Evolutionary conservation across 1,139 yeast species (phyloP).

Genomic region (Spencermartinsiella ligniputridi): DNA sequence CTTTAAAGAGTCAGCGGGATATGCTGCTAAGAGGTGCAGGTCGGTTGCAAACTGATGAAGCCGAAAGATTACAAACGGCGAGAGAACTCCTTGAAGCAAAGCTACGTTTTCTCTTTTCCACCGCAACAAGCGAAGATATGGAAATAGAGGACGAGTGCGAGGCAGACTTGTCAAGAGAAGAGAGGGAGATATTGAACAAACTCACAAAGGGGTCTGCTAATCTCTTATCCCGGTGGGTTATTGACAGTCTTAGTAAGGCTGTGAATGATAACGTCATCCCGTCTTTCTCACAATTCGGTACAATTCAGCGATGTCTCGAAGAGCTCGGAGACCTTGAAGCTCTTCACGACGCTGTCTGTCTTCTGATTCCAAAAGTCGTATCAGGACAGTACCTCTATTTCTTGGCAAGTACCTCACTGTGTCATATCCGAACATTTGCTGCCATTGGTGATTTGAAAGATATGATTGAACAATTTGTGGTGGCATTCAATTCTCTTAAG

Average conservation of each 20-base stretch:
- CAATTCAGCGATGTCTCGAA: constrained; percentile 20
- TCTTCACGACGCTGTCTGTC: constrained; percentile 21
- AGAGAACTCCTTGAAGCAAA: background rate
- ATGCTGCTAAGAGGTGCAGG: constrained; percentile 20
- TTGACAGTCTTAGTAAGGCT: constrained; percentile 13
- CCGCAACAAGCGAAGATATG: background rate
- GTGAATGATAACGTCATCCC: constrained; percentile 9
- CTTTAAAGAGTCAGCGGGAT: constrained; percentile 22
- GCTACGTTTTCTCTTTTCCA: background rate
- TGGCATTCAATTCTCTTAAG: constrained; percentile 22
- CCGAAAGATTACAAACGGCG: constrained; percentile 1
- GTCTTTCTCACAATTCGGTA: constrained; percentile 21
- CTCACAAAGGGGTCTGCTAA: constrained; percentile 18
- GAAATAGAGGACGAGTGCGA: constrained; percentile 6
- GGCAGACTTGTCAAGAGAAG: constrained; percentile 12
- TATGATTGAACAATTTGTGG: constrained; percentile 21
- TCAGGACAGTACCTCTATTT: constrained; percentile 22
- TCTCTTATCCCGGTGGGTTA: constrained; percentile 18
- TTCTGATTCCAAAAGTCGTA: constrained; percentile 18
- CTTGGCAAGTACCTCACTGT: constrained; percentile 23
- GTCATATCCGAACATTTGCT: constrained; percentile 22
- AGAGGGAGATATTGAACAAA: constrained; percentile 2
- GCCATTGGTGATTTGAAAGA: constrained; percentile 25
- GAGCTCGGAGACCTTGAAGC: constrained; percentile 22
- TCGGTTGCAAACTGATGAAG: background rate